Evolutionary conservation across 176 grass and related monocot genomes (phyloP).

Genomic region (Oryza nivara): DNA sequence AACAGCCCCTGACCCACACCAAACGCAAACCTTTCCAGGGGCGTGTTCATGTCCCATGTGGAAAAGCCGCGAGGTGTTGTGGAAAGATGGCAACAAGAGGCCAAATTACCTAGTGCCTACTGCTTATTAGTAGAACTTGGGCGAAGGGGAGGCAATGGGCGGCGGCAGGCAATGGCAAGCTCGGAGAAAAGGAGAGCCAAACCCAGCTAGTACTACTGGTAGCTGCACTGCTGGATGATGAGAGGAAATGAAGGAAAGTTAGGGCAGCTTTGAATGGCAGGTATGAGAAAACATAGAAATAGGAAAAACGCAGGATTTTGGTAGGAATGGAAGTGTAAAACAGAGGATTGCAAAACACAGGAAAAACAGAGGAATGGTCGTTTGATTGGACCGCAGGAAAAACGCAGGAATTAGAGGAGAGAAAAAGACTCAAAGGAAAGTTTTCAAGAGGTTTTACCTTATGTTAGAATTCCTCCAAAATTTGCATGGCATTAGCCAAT

Average conservation of each 20-base stretch:
- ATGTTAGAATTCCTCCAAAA: too few species aligned
- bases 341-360: too few species aligned
- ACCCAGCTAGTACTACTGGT: neutral
- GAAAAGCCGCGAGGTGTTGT: slow-evolving; percentile 37
- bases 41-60: slow-evolving; percentile 40
- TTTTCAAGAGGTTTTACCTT: too few species aligned
- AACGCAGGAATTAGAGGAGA: too few species aligned
- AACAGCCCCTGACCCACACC: slow-evolving; percentile 32
- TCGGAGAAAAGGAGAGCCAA: neutral
- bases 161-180: neutral
- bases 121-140: slow-evolving; percentile 35
- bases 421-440: too few species aligned
- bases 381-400: too few species aligned
- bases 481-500: too few species aligned
- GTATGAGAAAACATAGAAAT: too few species aligned
- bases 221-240: neutral
- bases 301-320: too few species aligned
- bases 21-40: slow-evolving; percentile 11
- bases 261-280: too few species aligned
- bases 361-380: too few species aligned
- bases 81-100: slow-evolving; percentile 31
- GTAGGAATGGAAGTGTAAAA: too few species aligned
- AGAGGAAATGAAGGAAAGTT: slow-evolving; percentile 16
- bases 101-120: slow-evolving; percentile 14
- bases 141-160: neutral